phyloP scores from a whole-genome alignment of 2,329 filamentous ascomycete species.

The Graphiopsis chlorocephala region DNA sequence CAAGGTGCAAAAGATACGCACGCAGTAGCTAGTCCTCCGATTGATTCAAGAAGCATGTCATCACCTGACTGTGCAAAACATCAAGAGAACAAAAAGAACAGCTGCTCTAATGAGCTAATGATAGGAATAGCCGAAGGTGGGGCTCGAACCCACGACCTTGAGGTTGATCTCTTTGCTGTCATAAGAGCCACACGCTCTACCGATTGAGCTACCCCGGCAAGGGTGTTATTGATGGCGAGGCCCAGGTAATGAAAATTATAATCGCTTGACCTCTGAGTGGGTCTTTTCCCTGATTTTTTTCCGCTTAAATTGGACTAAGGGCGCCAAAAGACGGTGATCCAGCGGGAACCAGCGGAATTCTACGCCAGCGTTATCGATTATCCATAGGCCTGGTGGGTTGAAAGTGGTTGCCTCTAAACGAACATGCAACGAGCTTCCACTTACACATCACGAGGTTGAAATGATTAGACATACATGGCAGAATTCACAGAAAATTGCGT shows the following conservation, averaged over 20 bases:
- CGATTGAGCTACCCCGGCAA: slow-evolving; percentile 52
- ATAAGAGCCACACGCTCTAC: slow-evolving; percentile 41
- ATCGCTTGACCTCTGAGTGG: neutral
- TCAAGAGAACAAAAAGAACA: neutral
- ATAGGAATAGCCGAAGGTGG: slow-evolving; percentile 7
- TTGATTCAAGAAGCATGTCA: neutral
- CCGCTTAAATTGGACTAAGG: neutral
- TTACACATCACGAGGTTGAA: neutral
- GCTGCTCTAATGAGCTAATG: neutral
- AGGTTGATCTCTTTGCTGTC: slow-evolving; percentile 7
- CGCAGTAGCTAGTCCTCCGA: too few species aligned
- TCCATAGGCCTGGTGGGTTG: neutral
- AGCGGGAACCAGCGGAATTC: neutral
- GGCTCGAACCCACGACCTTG: slow-evolving; percentile 7
- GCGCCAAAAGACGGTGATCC: neutral
- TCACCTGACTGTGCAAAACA: too few species aligned
- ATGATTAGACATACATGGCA: neutral
- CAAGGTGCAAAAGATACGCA: too few species aligned
- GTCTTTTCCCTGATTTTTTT: neutral
- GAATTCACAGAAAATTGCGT: neutral
- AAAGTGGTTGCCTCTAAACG: neutral
- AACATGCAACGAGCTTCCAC: neutral
- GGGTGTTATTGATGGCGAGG: slow-evolving; percentile 2
- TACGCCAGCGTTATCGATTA: neutral
- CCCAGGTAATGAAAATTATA: neutral